Conservation (phyloP, 352 stramenopile genomes). For the Pythium folliculosum region DNA sequence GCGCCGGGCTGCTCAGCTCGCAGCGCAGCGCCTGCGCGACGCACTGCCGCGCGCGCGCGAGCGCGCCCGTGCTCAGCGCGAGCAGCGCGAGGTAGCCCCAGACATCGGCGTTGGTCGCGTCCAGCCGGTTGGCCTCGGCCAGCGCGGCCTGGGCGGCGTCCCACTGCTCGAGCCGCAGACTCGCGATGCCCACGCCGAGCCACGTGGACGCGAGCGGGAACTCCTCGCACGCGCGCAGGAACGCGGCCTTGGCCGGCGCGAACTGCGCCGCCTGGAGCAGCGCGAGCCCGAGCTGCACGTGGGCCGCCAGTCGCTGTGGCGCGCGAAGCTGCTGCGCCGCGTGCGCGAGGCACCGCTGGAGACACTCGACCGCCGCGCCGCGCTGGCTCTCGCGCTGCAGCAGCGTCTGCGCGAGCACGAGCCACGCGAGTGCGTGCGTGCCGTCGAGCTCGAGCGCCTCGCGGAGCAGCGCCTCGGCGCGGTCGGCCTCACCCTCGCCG, state of each 20-base stretch:
- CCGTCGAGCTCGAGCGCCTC: conserved; percentile 67
- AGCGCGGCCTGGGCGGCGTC: conserved; percentile 61
- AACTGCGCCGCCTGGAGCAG: conserved; percentile 73
- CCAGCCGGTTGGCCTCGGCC: conserved; percentile 73
- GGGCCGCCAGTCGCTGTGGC: conserved; percentile 44
- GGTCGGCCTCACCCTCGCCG: conserved; percentile 22
- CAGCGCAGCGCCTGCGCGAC: conserved; percentile 65
- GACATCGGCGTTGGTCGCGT: conserved; percentile 64
- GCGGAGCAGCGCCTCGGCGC: conserved; percentile 40
- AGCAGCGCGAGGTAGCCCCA: conserved; percentile 79
- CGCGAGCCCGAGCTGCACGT: conserved; percentile 59
- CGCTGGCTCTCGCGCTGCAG: conserved; percentile 47
- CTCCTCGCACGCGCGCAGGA: conserved; percentile 57
- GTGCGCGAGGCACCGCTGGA: conserved; percentile 48
- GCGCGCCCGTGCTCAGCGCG: conserved; percentile 36
- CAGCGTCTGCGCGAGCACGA: conserved; percentile 52
- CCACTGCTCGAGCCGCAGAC: conserved; percentile 63
- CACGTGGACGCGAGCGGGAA: conserved; percentile 72
- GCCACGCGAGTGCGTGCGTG: conserved; percentile 53
- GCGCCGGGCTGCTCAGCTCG: conserved; percentile 57
- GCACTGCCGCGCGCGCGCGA: conserved; percentile 45
- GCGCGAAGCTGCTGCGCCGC: conserved; percentile 31
- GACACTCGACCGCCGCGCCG: conserved; percentile 47
- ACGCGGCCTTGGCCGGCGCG: conserved; percentile 46
- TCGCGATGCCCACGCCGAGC: conserved; percentile 77